phyloP scores from a whole-genome alignment of 2,329 filamentous ascomycete species.

The Phialophora tarda region DNA sequence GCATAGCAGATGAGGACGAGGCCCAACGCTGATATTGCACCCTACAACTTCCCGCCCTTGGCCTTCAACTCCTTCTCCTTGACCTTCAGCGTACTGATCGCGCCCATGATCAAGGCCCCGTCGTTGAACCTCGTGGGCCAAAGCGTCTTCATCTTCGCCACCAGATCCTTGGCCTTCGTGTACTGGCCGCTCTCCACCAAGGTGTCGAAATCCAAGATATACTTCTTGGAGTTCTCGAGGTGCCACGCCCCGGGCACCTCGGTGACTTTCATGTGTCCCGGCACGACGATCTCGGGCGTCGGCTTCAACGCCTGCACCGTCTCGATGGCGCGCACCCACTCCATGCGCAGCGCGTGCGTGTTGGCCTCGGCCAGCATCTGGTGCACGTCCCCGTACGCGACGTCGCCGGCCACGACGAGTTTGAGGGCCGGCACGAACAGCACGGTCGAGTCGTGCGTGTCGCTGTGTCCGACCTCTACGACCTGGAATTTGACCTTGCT shows the following conservation, averaged over 20 bases:
- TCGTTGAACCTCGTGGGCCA: constrained; percentile 22
- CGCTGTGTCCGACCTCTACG: constrained; percentile 41
- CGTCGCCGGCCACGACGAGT: constrained; percentile 49
- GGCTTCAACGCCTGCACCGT: constrained; percentile 45
- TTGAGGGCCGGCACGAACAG: constrained; percentile 46
- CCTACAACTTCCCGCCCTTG: constrained; percentile 19
- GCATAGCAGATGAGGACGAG: no score
- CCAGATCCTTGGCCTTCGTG: constrained; percentile 63
- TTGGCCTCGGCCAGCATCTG: constrained; percentile 47
- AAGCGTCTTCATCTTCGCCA: constrained; percentile 58
- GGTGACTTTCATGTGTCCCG: constrained; percentile 42
- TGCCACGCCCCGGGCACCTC: constrained; percentile 43
- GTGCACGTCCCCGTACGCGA: constrained; percentile 48
- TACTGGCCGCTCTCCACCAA: constrained; percentile 54
- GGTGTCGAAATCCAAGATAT: constrained; percentile 39
- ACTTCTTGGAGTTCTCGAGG: constrained; percentile 40
- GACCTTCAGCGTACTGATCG: constrained; percentile 65
- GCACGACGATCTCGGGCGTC: constrained; percentile 40
- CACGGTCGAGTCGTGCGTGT: constrained; percentile 45
- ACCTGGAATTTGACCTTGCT: constrained; percentile 24
- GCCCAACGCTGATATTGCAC: neutral
- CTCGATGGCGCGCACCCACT: constrained; percentile 46
- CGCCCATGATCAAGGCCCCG: constrained; percentile 19
- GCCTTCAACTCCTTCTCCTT: constrained; percentile 71
- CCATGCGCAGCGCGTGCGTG: constrained; percentile 42